These are phyloP conservation scores for Phragmites australis DNA, from an alignment of 176 grass and related monocot species.

Conservation along the genomic window DNA sequence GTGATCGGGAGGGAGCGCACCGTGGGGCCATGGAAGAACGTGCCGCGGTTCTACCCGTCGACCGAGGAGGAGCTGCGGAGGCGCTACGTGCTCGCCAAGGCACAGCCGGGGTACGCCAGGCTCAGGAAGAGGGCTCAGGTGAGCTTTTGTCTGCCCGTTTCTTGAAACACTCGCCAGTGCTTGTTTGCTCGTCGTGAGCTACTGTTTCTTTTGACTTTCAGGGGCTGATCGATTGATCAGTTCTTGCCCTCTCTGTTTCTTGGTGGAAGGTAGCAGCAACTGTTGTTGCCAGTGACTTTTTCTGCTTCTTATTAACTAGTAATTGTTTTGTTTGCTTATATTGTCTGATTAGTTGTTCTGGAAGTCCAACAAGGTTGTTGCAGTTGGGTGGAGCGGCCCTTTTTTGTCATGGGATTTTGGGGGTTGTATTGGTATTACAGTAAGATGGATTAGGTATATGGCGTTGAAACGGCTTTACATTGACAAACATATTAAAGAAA, in stretches of 20 bases:
- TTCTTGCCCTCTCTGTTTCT: background rate
- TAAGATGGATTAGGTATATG: background rate
- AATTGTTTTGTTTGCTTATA: constrained; percentile 9
- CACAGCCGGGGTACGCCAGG: constrained; percentile 64
- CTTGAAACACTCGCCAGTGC: background rate
- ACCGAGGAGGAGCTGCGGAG: constrained; percentile 67
- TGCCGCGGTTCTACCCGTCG: constrained; percentile 76
- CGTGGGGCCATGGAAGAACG: constrained; percentile 82
- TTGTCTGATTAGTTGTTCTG: background rate
- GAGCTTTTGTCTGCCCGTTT: no score
- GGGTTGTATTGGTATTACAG: background rate
- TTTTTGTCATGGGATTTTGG: background rate
- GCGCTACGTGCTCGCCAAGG: constrained; percentile 71
- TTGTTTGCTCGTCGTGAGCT: background rate
- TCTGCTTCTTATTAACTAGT: no score
- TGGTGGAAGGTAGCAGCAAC: no score
- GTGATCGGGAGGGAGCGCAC: constrained; percentile 67
- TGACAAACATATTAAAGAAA: background rate
- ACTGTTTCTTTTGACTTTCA: background rate
- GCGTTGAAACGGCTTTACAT: background rate
- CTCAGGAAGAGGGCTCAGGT: constrained; percentile 68
- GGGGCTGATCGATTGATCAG: background rate
- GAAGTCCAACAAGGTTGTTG: constrained; percentile 1
- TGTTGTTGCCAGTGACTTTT: no score
- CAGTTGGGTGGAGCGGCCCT: background rate